phyloP scores from a whole-genome alignment of 208 protist genomes.

The Acanthamoeba royreba region DNA sequence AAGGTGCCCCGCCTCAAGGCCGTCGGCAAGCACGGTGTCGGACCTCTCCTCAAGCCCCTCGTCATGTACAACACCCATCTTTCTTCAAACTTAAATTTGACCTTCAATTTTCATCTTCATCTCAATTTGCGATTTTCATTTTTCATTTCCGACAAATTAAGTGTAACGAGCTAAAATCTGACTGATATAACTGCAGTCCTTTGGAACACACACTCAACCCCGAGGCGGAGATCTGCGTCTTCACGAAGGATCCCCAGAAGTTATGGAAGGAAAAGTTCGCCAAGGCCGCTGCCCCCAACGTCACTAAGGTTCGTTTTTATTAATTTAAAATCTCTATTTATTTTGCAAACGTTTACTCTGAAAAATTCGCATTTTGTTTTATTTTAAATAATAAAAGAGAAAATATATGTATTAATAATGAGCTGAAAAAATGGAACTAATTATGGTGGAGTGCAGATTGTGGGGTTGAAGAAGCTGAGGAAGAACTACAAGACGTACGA shows the following conservation, averaged over 20 bases:
- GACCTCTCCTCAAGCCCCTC: background rate
- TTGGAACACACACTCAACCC: background rate
- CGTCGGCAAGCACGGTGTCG: background rate
- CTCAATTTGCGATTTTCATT: background rate
- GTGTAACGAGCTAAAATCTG: background rate
- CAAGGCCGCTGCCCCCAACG: background rate
- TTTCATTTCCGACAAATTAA: background rate
- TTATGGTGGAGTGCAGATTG: slow-evolving; percentile 60
- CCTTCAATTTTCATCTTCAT: background rate
- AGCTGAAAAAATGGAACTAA: too few species aligned
- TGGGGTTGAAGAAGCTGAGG: slow-evolving; percentile 69
- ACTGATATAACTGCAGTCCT: background rate
- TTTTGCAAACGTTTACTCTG: background rate
- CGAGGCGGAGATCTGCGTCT: background rate
- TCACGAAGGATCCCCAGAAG: background rate
- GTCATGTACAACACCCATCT: background rate
- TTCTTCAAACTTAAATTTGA: background rate
- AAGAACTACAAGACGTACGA: slow-evolving; percentile 74
- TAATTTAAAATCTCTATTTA: background rate
- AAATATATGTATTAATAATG: too few species aligned
- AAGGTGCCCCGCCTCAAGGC: background rate
- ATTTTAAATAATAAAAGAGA: too few species aligned
- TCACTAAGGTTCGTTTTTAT: background rate
- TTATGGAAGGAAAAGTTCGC: background rate
- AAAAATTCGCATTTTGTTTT: background rate